Evolutionary conservation across 2,329 filamentous ascomycete species (phyloP).

Genomic region (Alternaria hordeiaustralica): DNA sequence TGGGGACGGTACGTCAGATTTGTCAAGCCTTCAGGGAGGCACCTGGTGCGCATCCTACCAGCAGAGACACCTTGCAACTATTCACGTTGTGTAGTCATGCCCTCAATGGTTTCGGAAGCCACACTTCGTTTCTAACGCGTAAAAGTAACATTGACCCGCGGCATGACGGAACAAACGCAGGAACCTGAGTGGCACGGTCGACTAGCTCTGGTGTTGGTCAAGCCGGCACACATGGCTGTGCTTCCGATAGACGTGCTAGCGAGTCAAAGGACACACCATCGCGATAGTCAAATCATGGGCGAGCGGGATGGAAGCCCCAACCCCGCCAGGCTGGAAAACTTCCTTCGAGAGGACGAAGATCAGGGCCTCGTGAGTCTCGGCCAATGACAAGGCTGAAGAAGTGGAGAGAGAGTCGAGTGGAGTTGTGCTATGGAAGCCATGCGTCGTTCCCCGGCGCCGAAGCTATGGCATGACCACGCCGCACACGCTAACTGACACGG

Average conservation of each 20-base stretch:
- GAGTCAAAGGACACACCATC: constrained; percentile 26
- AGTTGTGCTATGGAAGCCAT: constrained; percentile 47
- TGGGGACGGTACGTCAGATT: constrained; percentile 21
- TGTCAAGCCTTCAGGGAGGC: constrained; percentile 17
- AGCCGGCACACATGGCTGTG: constrained; percentile 16
- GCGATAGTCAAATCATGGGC: constrained; percentile 22
- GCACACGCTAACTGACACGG: constrained; percentile 25
- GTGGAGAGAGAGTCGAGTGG: constrained; percentile 32
- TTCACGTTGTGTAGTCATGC: constrained; percentile 21
- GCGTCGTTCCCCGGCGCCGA: constrained; percentile 47
- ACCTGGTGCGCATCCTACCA: constrained; percentile 5
- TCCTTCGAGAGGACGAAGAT: constrained; percentile 41
- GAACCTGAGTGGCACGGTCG: constrained; percentile 17
- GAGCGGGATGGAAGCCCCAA: constrained; percentile 26
- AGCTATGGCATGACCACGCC: constrained; percentile 37
- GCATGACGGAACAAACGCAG: constrained; percentile 15
- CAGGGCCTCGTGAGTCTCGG: constrained; percentile 40
- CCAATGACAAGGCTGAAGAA: constrained; percentile 46
- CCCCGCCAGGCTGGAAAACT: constrained; percentile 36
- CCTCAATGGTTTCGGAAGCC: constrained; percentile 11
- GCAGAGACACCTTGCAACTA: constrained; percentile 5
- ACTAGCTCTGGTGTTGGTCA: constrained; percentile 6
- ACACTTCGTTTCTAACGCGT: constrained; percentile 11
- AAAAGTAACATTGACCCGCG: constrained; percentile 15
- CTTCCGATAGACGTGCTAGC: constrained; percentile 13